phyloP scores from a whole-genome alignment of 345 rosid species.

The Camelina hispida region DNA sequence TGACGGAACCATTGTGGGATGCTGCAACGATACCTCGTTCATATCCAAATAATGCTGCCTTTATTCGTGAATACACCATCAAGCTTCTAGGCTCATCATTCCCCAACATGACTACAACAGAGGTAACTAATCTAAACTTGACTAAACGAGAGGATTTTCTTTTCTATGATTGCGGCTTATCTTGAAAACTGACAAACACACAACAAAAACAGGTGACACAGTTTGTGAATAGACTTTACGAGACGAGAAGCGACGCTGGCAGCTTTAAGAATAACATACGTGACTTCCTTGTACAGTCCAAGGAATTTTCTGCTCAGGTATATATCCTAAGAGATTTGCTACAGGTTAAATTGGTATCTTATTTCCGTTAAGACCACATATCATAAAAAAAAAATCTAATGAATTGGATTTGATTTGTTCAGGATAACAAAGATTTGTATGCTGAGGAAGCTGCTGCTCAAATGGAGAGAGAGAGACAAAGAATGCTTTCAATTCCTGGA shows the following conservation, averaged over 20 bases:
- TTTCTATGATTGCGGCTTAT: not conserved
- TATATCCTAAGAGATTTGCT: not conserved
- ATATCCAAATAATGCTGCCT: conserved; percentile 75
- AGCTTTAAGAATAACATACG: conserved; percentile 81
- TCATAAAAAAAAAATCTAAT: not conserved
- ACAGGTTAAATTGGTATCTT: conserved; percentile 1
- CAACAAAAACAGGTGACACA: conserved; percentile 70
- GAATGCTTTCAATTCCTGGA: conserved; percentile 80
- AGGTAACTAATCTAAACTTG: conserved; percentile 52
- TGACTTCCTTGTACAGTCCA: conserved; percentile 90
- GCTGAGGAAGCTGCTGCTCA: conserved; percentile 83
- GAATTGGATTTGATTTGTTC: not conserved
- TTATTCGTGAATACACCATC: conserved; percentile 83
- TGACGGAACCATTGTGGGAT: conserved; percentile 96
- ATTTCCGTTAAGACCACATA: not conserved
- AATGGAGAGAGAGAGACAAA: conserved; percentile 62
- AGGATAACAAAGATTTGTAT: conserved; percentile 84
- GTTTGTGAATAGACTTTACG: conserved; percentile 80
- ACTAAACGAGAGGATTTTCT: conserved; percentile 5
- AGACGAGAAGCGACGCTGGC: conserved; percentile 66
- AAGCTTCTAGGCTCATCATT: conserved; percentile 88
- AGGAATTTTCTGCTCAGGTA: conserved; percentile 88
- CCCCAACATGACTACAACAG: conserved; percentile 89
- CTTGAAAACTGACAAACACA: not conserved
- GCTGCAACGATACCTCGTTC: conserved; percentile 65